Evolutionary conservation across 1,284 basidiomycete genomes (phyloP).

Genomic region (Ceratobasidium theobromae): DNA sequence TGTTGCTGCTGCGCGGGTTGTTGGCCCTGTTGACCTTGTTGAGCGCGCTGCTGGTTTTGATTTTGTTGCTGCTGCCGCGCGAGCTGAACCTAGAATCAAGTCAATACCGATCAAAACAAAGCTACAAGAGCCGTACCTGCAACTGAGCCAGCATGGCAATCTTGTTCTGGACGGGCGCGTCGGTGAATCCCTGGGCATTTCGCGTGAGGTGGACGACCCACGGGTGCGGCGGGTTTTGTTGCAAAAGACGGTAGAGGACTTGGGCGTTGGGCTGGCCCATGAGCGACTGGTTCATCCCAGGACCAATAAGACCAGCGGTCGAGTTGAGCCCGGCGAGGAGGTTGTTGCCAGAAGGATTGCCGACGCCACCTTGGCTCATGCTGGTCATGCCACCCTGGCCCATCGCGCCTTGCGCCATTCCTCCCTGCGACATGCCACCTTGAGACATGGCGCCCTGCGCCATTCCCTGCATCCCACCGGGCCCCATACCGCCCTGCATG

Average conservation of each 20-base stretch:
- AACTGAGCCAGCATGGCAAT: slow-evolving; percentile 23
- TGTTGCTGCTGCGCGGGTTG: slow-evolving; percentile 17
- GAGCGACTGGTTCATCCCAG: not conserved
- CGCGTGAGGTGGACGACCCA: slow-evolving; percentile 12
- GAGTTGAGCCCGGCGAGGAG: not conserved
- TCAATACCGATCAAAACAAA: not conserved
- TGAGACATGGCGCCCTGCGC: not conserved
- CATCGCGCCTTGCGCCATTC: slow-evolving; percentile 1
- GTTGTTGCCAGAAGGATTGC: not conserved
- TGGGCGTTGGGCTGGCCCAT: slow-evolving; percentile 3
- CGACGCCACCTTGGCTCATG: not conserved
- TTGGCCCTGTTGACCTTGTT: slow-evolving; percentile 15
- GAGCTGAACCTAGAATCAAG: not conserved
- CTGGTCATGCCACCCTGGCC: not conserved
- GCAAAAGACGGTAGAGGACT: slow-evolving; percentile 1
- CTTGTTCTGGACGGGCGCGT: slow-evolving; percentile 16
- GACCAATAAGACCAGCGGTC: not conserved
- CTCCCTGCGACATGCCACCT: not conserved
- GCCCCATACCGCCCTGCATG: too few species aligned
- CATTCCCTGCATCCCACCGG: too few species aligned
- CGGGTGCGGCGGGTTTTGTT: slow-evolving; percentile 5
- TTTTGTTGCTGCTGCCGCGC: slow-evolving; percentile 3
- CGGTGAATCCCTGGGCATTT: not conserved
- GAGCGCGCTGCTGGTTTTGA: slow-evolving; percentile 3
- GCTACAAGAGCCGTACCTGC: slow-evolving; percentile 48